Percentiles rank a stretch among this genome's conserved stretches.
Conservation (phyloP, 176 grass and related monocot genomes). For the Metroxylon sagu region DNA sequence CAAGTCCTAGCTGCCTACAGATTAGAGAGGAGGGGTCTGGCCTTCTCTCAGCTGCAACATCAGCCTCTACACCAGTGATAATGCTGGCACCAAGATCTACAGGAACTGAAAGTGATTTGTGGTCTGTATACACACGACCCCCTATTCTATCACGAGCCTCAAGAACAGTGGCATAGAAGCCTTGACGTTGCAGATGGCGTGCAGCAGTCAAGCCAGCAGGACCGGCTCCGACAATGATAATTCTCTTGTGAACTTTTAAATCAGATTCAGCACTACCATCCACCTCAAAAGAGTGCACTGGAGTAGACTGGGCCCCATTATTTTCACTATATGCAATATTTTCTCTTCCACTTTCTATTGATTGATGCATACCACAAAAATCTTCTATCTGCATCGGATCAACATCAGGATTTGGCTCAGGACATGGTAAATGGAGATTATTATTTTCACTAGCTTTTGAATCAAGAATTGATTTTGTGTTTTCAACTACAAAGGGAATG, state of each 20-base stretch:
- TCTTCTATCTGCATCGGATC: constrained; percentile 20
- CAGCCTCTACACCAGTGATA: constrained; percentile 93
- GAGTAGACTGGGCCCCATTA: constrained; percentile 6
- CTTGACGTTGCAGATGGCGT: constrained; percentile 76
- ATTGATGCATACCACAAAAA: constrained; percentile 3
- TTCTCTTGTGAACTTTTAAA: constrained; percentile 28
- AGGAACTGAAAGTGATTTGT: constrained; percentile 80
- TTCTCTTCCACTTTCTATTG: constrained; percentile 20
- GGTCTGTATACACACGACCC: constrained; percentile 88
- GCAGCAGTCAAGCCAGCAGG: constrained; percentile 92
- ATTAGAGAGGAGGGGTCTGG: constrained; percentile 92
- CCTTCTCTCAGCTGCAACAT: constrained; percentile 88
- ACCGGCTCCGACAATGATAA: constrained; percentile 86
- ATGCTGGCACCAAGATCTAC: constrained; percentile 99
- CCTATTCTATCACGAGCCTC: constrained; percentile 89
- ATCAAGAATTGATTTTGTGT: constrained; percentile 9
- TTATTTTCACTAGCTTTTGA: constrained; percentile 31
- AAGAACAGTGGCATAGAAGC: constrained; percentile 82
- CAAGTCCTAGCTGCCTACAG: constrained; percentile 88
- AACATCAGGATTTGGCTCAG: constrained; percentile 19
- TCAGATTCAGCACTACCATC: constrained; percentile 24
- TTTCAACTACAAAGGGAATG: constrained; percentile 14
- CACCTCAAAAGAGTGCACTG: constrained; percentile 16
- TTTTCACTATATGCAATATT: not conserved
- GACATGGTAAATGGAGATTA: constrained; percentile 1